These are phyloP conservation scores for Pseudopithomyces chartarum DNA, from an alignment of 2,329 filamentous ascomycete genomes.

Conservation along the genomic window DNA sequence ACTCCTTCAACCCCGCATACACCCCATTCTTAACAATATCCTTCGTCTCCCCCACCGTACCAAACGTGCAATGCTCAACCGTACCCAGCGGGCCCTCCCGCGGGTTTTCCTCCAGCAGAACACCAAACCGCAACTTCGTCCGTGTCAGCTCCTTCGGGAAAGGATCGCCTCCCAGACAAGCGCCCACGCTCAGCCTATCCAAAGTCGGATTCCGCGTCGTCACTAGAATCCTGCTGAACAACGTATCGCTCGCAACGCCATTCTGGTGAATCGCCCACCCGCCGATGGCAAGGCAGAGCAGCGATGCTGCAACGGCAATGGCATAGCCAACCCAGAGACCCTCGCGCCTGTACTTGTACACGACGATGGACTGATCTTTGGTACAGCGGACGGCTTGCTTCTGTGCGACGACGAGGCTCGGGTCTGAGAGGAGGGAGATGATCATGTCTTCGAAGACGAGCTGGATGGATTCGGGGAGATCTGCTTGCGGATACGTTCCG, in stretches of 20 bases:
- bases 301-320: constrained; percentile 34
- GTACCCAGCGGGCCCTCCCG: constrained; percentile 35
- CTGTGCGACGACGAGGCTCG: constrained; percentile 33
- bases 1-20: constrained; percentile 42
- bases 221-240: constrained; percentile 44
- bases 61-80: constrained; percentile 48
- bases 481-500: constrained; percentile 33
- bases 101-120: constrained; percentile 43
- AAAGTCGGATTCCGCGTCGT: constrained; percentile 47
- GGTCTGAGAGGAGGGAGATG: constrained; percentile 41
- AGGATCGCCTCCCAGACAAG: constrained; percentile 48
- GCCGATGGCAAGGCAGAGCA: constrained; percentile 38
- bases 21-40: constrained; percentile 43
- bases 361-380: constrained; percentile 32
- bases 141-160: constrained; percentile 45
- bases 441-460: constrained; percentile 45
- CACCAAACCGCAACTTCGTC: constrained; percentile 47
- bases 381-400: constrained; percentile 28
- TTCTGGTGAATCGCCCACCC: constrained; percentile 40
- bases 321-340: constrained; percentile 46
- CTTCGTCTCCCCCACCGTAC: constrained; percentile 43
- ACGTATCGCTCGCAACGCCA: constrained; percentile 42
- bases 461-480: constrained; percentile 37
- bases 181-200: constrained; percentile 44
- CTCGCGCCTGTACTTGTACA: constrained; percentile 37